Evolutionary conservation across 176 grass and related monocot species (phyloP), one percentile per base, ranked within the genome.

Genomic region (Elymus sibiricus): DNA sequence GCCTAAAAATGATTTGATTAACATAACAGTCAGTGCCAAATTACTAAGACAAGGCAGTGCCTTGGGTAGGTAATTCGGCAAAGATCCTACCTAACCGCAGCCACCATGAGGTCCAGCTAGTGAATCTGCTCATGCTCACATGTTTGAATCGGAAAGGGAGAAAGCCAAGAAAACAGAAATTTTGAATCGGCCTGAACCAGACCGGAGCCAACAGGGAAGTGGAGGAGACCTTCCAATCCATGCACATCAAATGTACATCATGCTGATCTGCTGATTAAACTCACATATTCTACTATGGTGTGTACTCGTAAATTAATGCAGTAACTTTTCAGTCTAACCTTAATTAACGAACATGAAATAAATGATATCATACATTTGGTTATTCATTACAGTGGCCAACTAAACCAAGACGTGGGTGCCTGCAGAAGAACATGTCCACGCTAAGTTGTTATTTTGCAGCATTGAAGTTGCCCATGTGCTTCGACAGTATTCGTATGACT

Each of bases 391-490:
- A 86, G 37, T 53, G 70, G 11, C 38, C 11, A 35, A 43, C 28
- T 77, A 86, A 84, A 77, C 64, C 16, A 71, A 63, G 53, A 53
- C 39, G 3, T 35, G 34, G 19, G 7, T 63, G 29, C 29, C n/a
- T 78, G 28, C 26, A 71, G 27, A 63, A 70, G 49, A 78, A 67
- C 49, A 51, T 16, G 25, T 67, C n/a, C 19, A 47, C 46, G 10
- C 29, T 77, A 40, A 37, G 43, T 38, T 40, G 29, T 38, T 58
- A 39, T 70, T 77, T 44, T 21, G 38, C 22, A 70, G 78, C 39
- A 70, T 82, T 70, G 66, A 77, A 90, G n/a, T 53, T 71, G 55
- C 37, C 28, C 78, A 77, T 69, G 51, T 71, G 78, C 53, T 82
- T 79, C 79, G 14, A 83, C 42, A 44, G 53, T 78, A 78, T 56